phyloP scores from a whole-genome alignment of 148 eudicot genomes.

The Rhododendron simsii region DNA sequence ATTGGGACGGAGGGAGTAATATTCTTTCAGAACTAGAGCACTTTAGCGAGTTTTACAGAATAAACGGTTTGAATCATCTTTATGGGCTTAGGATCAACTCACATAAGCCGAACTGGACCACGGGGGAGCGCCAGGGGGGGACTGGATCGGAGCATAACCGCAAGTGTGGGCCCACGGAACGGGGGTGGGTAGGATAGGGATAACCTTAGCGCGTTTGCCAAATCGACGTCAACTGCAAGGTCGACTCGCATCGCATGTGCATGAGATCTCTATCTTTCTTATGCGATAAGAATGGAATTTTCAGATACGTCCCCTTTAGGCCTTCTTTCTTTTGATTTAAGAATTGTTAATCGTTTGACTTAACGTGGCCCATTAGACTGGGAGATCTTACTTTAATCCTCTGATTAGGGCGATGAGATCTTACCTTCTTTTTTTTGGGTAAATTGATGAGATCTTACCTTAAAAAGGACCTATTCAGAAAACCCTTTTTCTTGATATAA shows the following conservation, averaged over 20 bases:
- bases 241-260: neutral
- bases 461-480: neutral
- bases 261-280: neutral
- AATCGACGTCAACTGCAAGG: neutral
- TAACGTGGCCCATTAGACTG: neutral
- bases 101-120: too few species aligned
- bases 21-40: too few species aligned
- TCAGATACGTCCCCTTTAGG: neutral
- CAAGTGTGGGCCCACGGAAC: too few species aligned
- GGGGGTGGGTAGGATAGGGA: neutral
- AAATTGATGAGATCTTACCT: neutral
- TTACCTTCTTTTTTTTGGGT: neutral
- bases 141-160: too few species aligned
- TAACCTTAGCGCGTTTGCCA: neutral
- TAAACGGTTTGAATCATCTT: too few species aligned
- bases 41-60: too few species aligned
- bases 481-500: neutral
- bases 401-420: neutral
- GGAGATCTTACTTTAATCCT: neutral
- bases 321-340: neutral
- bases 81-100: neutral
- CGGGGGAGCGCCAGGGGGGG: too few species aligned
- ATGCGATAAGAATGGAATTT: neutral
- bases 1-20: too few species aligned
- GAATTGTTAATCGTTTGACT: neutral